Evolutionary conservation across 2,329 filamentous ascomycete species (phyloP).

Genomic region (Talaromyces verruculosus): DNA sequence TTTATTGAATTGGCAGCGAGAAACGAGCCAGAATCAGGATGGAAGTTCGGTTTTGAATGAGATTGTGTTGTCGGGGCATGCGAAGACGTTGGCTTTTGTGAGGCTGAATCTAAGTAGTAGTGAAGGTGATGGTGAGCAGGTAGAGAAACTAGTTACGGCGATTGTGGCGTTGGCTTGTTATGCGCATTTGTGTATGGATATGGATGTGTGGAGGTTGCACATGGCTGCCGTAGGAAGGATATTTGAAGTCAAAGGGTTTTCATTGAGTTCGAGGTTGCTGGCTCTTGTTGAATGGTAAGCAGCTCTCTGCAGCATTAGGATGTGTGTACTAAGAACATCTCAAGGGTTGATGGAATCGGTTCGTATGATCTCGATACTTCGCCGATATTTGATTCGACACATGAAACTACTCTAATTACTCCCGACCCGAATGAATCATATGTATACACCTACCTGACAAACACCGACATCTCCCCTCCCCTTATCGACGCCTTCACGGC

Average conservation of each 20-base stretch:
- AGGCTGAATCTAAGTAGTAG: background rate
- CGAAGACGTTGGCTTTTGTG: background rate
- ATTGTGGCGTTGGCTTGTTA: conserved; percentile 8
- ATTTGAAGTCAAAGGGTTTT: background rate
- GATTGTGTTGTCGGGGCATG: conserved; percentile 3
- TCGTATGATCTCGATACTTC: conserved; percentile 1
- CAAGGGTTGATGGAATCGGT: conserved; percentile 9
- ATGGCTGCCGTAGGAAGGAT: conserved; percentile 1
- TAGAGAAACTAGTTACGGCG: background rate
- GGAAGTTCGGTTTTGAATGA: background rate
- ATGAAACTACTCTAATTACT: background rate
- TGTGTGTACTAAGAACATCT: background rate
- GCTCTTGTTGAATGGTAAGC: background rate
- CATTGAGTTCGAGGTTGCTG: background rate
- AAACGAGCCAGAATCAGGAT: background rate
- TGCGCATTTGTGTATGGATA: background rate
- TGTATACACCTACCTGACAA: background rate
- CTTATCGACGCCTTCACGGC: background rate
- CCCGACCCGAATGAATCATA: too few species aligned
- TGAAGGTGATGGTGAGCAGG: background rate
- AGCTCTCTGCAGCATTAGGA: too few species aligned
- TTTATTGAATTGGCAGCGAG: background rate
- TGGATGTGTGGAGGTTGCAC: background rate
- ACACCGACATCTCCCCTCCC: background rate
- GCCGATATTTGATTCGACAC: background rate